Base-by-base conservation (phyloP, 2,329 filamentous ascomycete species). In the Cytospora schulzeri region DNA sequence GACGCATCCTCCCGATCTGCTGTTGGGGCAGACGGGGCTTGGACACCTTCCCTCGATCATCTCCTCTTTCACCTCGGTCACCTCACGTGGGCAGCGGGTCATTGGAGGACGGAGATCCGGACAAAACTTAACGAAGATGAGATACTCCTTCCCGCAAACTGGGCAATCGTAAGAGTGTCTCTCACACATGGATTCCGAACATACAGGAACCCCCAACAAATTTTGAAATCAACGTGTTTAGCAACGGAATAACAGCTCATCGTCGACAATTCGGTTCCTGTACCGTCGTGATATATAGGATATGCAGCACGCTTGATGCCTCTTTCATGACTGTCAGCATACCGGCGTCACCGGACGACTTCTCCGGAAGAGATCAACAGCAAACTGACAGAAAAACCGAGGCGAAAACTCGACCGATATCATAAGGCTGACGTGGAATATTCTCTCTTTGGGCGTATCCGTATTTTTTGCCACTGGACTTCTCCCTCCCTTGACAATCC, bases 11-110 rank as follows among this genome's bases (percentile, higher is more conserved):
- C 84, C 84, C 56, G 79, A 81, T 64, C 83, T 74, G 72, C 83
- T 85, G 74, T 85, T 86, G 56, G 84, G 85, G 68, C 85, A 87
- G 63, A 85, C 81, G 17, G 81, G 83, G 69, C 84, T 87, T n/a
- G 84, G 83, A 66, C 84, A 87, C 68, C 78, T 78, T 56, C 83
- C 81, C 67, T 85, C 79, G 68, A 77, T 75, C 83, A 85, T 86
- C 41, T 77, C 76, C 70, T 78, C 73, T 56, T 73, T 73, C 65
- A 75, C 69, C 54, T 79, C 71, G 48, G 66, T 67, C 66, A 76
- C 77, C 60, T 81, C 83, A 61, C 67, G 69, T n/a, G 80, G 82
- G 69, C 84, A 87, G 62, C 67, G 68, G 69, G 81, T 51, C 61
- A 81, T 69, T 31, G 83, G 82, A 48, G 82, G 82, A 69, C 80